Evolutionary conservation across 768 basidiomycete genomes (phyloP), one percentile per base, ranked within the genome.

Genomic region (Phanerochaete sordida): DNA sequence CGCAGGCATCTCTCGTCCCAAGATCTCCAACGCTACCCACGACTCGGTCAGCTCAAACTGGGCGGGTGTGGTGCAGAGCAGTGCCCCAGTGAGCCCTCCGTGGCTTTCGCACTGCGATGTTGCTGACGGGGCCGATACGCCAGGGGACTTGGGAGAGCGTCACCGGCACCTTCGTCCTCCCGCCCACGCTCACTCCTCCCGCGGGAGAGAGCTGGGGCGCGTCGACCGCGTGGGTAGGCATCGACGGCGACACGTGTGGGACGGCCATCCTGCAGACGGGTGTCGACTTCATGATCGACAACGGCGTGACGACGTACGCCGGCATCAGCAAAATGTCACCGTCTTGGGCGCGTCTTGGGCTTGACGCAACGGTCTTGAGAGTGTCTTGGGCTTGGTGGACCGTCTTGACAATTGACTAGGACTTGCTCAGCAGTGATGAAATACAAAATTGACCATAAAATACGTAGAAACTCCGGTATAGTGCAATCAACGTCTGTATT

Each of bases 221-320:
- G 11, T 69, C 72, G 0, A 70, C 75, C 21, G 72, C 72, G 1
- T 76, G 73, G 74, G 74, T 76, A 51, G 73, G 75, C 31, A 74
- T 74, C 56, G 74, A 74, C 57, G 74, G 74, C 30, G 72, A 72
- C 66, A 73, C 74, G 26, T 75, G 74, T 57, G 67, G 63, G 1
- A 68, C 43, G 33, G 72, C 73, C 21, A 74, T 76, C 59, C 68
- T 74, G 46, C 74, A 76, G 60, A 74, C 74, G 12, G 72, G 73
- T 8, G 60, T 70, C 48, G 72, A 72, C 59, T 68, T 73, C 62
- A 72, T 61, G 30, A 45, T 70, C 52, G 26, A 39, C n/a, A n/a
- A n/a, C n/a, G n/a, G n/a, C n/a, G n/a, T n/a, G n/a, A n/a, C n/a
- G n/a, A n/a, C n/a, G n/a, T n/a, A n/a, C n/a, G n/a, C n/a, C n/a